Evolutionary conservation across 176 grass and related monocot species (phyloP).

Genomic region (Oryza glaberrima): DNA sequence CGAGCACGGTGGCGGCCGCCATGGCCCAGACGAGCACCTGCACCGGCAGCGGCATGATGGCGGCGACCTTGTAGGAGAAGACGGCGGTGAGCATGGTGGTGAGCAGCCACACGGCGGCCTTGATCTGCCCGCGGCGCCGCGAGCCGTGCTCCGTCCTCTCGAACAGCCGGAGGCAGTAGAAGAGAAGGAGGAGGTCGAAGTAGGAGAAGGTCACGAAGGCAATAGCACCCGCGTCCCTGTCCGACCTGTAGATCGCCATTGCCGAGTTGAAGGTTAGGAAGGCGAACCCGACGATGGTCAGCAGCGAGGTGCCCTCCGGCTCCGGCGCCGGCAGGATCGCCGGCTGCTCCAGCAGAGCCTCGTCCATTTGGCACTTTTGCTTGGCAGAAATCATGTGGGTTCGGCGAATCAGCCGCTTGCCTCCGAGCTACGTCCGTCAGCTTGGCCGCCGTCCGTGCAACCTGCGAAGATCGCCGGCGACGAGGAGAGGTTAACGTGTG

Average conservation of each 20-base stretch:
- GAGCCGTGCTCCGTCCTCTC: background rate
- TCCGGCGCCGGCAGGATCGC: no score
- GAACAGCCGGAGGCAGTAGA: conserved; percentile 6
- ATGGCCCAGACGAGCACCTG: conserved; percentile 19
- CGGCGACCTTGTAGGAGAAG: conserved; percentile 40
- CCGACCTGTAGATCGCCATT: conserved; percentile 18
- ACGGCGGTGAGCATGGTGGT: conserved; percentile 30
- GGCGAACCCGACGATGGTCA: background rate
- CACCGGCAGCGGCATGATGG: conserved; percentile 26
- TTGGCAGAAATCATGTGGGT: no score
- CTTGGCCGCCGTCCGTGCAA: no score
- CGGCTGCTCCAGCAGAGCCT: background rate
- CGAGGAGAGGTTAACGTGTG: no score
- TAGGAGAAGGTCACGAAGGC: conserved; percentile 14
- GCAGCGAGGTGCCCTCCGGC: background rate
- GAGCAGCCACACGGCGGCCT: conserved; percentile 34
- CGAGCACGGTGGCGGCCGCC: background rate
- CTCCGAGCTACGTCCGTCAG: no score
- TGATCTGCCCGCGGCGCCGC: background rate
- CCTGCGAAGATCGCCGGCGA: no score
- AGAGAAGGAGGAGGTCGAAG: background rate
- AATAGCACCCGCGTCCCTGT: background rate
- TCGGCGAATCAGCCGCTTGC: no score
- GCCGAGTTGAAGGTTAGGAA: conserved; percentile 40
- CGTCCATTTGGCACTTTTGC: background rate